phyloP scores from a whole-genome alignment of 1,284 basidiomycete species.

The Cutaneotrichosporon cavernicola region DNA sequence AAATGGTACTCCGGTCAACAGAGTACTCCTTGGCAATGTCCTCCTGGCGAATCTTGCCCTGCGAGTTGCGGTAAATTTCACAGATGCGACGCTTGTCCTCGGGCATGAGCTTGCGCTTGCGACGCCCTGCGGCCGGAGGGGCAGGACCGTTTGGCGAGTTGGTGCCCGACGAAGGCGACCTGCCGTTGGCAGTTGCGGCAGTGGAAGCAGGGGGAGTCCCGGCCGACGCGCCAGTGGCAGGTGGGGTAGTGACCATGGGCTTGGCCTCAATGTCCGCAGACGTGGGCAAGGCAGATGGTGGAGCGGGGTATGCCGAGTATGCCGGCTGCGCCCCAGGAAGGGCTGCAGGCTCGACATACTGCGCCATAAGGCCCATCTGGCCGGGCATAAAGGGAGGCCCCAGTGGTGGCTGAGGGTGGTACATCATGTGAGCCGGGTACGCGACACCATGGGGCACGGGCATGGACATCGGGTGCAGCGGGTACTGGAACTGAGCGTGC shows the following conservation, averaged over 20 bases:
- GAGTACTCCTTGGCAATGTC: conserved; percentile 31
- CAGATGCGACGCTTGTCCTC: conserved; percentile 33
- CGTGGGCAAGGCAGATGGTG: conserved; percentile 1
- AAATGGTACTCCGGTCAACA: conserved; percentile 31
- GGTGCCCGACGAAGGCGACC: conserved; percentile 10
- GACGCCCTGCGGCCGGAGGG: conserved; percentile 17
- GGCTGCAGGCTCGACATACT: conserved; percentile 18
- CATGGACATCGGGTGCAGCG: neutral
- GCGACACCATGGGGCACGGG: conserved; percentile 4
- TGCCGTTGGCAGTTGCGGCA: neutral
- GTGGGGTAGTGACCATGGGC: conserved; percentile 2
- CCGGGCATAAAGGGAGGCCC: conserved; percentile 8
- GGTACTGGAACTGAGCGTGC: conserved; percentile 1
- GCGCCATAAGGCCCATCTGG: conserved; percentile 9
- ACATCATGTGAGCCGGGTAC: conserved; percentile 10
- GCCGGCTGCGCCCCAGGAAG: conserved; percentile 10
- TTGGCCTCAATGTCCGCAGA: conserved; percentile 1
- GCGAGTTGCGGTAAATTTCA: conserved; percentile 29
- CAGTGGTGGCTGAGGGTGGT: conserved; percentile 12
- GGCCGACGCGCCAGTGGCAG: neutral
- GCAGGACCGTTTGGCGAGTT: conserved; percentile 11
- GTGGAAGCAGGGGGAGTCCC: neutral
- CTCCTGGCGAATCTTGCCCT: conserved; percentile 31
- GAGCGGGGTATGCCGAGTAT: conserved; percentile 5
- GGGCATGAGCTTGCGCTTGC: conserved; percentile 31